Evolutionary conservation across 345 rosid species (phyloP), one percentile per base, ranked within the genome.

Genomic region (Citropsis articulata): DNA sequence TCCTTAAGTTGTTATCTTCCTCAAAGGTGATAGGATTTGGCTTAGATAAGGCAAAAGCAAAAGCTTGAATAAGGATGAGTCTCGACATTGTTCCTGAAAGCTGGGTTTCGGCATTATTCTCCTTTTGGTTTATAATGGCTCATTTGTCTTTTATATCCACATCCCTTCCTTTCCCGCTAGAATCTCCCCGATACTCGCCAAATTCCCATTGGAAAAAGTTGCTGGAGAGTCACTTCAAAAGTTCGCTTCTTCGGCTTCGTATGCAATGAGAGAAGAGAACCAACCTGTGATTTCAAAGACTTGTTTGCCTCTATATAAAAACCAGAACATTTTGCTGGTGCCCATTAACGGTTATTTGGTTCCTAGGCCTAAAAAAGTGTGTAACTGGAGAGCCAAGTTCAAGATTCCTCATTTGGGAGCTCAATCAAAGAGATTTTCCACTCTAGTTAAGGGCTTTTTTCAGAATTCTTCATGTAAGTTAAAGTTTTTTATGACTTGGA

Each of bases 401-500:
- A 83, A 45, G 63, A 3, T 80, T 63, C 78, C 81, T 69, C 80
- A 79, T 2, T 25, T 66, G 33, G 86, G 78, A 18, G 69, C 75
- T 9, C 78, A 75, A 65, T 66, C 91, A 19, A 85, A 71, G 77
- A 75, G 74, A 66, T 96, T 94, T 72, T 78, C 91, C 5, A 45
- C 80, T 9, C 78, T 73, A 80, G 71, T 94, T 42, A 86, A 78
- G 66, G 77, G 66, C 2, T 92, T 92, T 81, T 84, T 92, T 16
- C 80, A 80, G n/a, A 85, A 83, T 21, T 83, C 90, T 9, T 78
- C 78, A 2, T 96, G 99, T 64, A 85, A 89, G 84, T 81, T 85
- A 59, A 79, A 85, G 71, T 89, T 96, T 85, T 96, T 96, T 87
- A 92, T 96, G 97, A 96, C 98, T 2, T 92, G 98, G 98, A 96